Base-by-base conservation (phyloP, 2,329 filamentous ascomycete genomes). In the Alternaria triticina region DNA sequence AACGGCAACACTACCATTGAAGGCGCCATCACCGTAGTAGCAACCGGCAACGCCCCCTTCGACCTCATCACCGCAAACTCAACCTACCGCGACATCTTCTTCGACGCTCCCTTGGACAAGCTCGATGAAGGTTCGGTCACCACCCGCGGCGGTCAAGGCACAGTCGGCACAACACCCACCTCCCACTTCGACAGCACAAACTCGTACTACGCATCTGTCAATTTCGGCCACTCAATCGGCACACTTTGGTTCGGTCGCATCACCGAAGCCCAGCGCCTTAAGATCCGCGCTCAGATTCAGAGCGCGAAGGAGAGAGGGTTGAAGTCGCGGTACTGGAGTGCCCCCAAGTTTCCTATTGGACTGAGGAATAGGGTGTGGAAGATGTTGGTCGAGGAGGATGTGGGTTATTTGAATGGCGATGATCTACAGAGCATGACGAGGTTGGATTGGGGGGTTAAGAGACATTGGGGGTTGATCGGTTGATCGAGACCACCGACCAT, bases 131-230 rank as follows among this genome's bases (percentile, higher is more conserved):
- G 70, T 22, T 51, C 43, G 45, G 12, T 13, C 36, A 15, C 15
- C 30, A 46, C 20, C 11, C 51, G 44, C 12, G 61, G 63, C 9
- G 82, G 83, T 23, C 85, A 87, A 76, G 85, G 84, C 58, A 76
- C 78, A 15, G 80, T 82, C 54, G 81, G 81, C 54, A 80, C 81
- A 45, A 70, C 77, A 1, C 70, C 71, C 3, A 64, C 74, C 4
- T 79, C 81, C 30, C 71, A 71, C 3, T 78, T 82, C 27, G 79
- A 82, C 66, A 75, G 76, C 0, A 79, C 80, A 17, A 92, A 91
- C 75, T 90, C 88, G 4, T 89, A 88, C 78, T 92, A 91, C 76
- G 88, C 90, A 17, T 89, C 86, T 51, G 83, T 85, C 4, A 84
- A 86, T 15, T 89, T 92, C 72, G 79, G 77, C 17, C 72, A 77